Percentiles rank a stretch among this genome's conserved stretches.
These are phyloP conservation scores for Poa pratensis DNA, from an alignment of 176 grass and related monocot species.

Conservation along the genomic window DNA sequence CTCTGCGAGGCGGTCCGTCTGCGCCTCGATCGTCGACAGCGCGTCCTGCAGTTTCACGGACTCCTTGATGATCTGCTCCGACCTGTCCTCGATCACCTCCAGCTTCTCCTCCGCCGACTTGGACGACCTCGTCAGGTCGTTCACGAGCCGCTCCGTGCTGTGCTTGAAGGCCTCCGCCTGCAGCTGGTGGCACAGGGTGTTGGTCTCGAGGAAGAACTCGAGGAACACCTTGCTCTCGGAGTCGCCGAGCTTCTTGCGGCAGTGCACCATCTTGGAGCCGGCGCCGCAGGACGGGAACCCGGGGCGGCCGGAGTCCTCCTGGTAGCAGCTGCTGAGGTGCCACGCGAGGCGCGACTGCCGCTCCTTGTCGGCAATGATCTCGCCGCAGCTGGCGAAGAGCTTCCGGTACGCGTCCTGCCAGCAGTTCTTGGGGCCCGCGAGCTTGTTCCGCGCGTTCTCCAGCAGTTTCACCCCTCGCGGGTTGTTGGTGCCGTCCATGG, in stretches of 20 bases:
- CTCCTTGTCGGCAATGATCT: conserved; percentile 88
- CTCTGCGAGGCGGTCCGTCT: conserved; percentile 44
- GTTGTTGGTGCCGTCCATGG: conserved; percentile 46
- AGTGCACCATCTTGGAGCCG: conserved; percentile 55
- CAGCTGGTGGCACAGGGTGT: conserved; percentile 87
- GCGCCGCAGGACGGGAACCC: conserved; percentile 58
- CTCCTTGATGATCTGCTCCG: conserved; percentile 65
- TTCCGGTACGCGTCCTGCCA: conserved; percentile 83
- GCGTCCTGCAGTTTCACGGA: conserved; percentile 54
- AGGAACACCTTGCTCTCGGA: conserved; percentile 75
- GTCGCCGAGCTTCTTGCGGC: conserved; percentile 65
- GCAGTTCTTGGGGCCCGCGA: conserved; percentile 61
- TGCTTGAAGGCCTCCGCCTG: conserved; percentile 95
- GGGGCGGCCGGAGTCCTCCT: conserved; percentile 75
- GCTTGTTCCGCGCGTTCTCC: conserved; percentile 70
- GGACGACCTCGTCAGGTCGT: conserved; percentile 63
- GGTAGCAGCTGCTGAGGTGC: conserved; percentile 87
- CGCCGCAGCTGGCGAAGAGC: conserved; percentile 73
- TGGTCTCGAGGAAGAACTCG: conserved; percentile 87
- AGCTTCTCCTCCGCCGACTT: conserved; percentile 76
- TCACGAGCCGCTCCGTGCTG: conserved; percentile 72
- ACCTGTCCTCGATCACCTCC: conserved; percentile 61
- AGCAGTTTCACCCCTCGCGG: conserved; percentile 60
- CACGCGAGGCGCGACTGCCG: conserved; percentile 76
- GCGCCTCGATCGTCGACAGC: conserved; percentile 52